These are phyloP conservation scores for Chytriomyces hyalinus DNA, from an alignment of 192 early-diverging fungal genomes.

Conservation along the genomic window DNA sequence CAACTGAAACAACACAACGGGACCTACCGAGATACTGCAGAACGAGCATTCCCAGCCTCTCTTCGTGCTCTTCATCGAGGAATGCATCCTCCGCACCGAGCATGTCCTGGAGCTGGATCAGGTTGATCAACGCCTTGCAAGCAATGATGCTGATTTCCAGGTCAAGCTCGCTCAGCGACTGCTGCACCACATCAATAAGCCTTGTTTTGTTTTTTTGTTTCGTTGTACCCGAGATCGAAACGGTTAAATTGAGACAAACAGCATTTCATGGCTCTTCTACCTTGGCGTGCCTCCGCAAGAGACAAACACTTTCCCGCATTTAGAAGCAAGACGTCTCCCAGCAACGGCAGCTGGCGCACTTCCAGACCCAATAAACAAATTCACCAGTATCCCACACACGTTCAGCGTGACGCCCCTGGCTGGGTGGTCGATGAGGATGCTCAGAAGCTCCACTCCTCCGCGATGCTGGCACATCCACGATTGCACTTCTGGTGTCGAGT, in stretches of 20 bases:
- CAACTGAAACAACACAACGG: neutral
- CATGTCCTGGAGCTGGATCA: conserved; percentile 9
- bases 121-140: conserved; percentile 35
- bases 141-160: conserved; percentile 23
- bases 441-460: conserved; percentile 49
- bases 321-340: neutral
- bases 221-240: neutral
- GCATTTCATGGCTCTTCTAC: neutral
- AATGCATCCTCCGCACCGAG: neutral
- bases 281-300: neutral
- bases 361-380: conserved; percentile 31
- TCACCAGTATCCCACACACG: conserved; percentile 51
- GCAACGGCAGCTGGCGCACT: neutral
- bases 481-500: neutral
- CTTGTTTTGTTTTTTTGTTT: conserved; percentile 5
- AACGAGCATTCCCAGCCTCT: conserved; percentile 7
- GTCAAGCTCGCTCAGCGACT: conserved; percentile 17
- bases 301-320: conserved; percentile 1
- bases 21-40: neutral
- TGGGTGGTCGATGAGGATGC: conserved; percentile 49
- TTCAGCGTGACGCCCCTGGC: conserved; percentile 39
- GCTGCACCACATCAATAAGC: conserved; percentile 34
- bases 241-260: neutral
- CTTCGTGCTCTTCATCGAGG: conserved; percentile 5
- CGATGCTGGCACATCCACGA: conserved; percentile 17